Base-by-base conservation (phyloP, 768 basidiomycete species). In the Calocybe indica region DNA sequence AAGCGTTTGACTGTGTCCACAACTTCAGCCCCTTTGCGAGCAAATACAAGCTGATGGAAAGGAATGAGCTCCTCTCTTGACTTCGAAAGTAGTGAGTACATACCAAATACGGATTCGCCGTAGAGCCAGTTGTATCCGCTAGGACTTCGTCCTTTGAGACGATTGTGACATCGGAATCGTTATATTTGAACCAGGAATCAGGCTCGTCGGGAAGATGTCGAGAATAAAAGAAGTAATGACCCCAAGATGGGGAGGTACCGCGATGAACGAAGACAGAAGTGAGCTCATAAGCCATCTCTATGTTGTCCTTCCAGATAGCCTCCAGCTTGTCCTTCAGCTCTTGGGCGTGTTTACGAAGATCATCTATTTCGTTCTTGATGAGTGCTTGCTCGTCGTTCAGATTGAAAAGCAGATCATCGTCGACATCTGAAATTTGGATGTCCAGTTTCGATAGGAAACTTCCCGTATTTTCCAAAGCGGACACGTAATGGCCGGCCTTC, bases 161-260 rank as follows among this genome's bases (percentile, higher is more conserved):
- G 28, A 80, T 74, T 3, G 80, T 75, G 7, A 98, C 91, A 49
- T 80, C 82, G 34, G 90, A 90, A 61, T 97, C 94, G 61, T 97
- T 97, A 69, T 95, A 92, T 68, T 95, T 95, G 77, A 93, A 92
- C 91, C 93, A 97, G 38, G 77, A 74, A 48, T 96, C 86, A 8
- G 84, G 83, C 15, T 80, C 66, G 41, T 80, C 78, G 1, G 92
- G 94, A 10, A 96, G 72, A 62, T 92, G 77, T 36, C 92, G 78
- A 46, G 93, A 90, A 63, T 95, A 96, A 66, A 97, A 91, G 74
- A 92, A 98, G 65, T 96, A 96, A 62, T 96, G 94, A 3, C 92
- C 92, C 68, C 82, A 92, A 6, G 86, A 87, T 1, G 90, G 83
- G 12, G 83, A 87, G 46, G 84, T 78, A 41, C 93, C 94, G 29